Conservation (phyloP, 768 basidiomycete species). For the Tephrocybe sp. region DNA sequence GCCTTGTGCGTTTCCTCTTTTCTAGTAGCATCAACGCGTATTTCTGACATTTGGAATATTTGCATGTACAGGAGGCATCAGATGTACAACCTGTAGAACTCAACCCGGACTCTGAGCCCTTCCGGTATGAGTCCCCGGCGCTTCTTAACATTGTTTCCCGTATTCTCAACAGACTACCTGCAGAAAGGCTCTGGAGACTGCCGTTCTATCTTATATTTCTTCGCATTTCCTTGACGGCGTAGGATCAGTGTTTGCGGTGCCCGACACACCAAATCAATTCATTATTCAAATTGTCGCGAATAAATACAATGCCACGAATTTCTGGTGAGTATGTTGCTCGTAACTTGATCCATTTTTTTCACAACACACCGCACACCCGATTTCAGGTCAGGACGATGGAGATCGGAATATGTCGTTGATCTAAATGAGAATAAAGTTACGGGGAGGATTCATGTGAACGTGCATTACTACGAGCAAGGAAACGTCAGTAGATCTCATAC, state of each 20-base stretch:
- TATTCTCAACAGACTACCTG: background rate
- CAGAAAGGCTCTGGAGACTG: conserved; percentile 70
- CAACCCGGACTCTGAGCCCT: conserved; percentile 64
- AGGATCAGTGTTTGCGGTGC: conserved; percentile 63
- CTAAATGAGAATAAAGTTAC: conserved; percentile 55
- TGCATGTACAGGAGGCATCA: conserved; percentile 64
- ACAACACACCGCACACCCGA: too few species aligned
- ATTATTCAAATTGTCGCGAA: conserved; percentile 88
- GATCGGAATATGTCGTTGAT: conserved; percentile 81
- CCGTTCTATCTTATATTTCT: conserved; percentile 63
- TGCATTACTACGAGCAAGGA: conserved; percentile 98
- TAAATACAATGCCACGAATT: conserved; percentile 92
- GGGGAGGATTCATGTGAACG: conserved; percentile 78
- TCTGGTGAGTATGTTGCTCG: too few species aligned
- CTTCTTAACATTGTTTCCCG: background rate
- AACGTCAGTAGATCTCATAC: conserved; percentile 52
- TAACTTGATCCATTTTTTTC: too few species aligned
- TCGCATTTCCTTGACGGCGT: conserved; percentile 87
- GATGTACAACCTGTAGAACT: conserved; percentile 64
- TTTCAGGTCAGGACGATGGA: conserved; percentile 98
- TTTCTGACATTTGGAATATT: conserved; percentile 8
- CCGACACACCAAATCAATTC: conserved; percentile 45
- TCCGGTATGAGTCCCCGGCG: conserved; percentile 52
- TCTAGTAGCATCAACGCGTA: background rate
- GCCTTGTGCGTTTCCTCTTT: conserved; percentile 55